These are phyloP conservation scores for Spiromyces aspiralis DNA, from an alignment of 371 early-diverging fungal genomes.

Conservation along the genomic window DNA sequence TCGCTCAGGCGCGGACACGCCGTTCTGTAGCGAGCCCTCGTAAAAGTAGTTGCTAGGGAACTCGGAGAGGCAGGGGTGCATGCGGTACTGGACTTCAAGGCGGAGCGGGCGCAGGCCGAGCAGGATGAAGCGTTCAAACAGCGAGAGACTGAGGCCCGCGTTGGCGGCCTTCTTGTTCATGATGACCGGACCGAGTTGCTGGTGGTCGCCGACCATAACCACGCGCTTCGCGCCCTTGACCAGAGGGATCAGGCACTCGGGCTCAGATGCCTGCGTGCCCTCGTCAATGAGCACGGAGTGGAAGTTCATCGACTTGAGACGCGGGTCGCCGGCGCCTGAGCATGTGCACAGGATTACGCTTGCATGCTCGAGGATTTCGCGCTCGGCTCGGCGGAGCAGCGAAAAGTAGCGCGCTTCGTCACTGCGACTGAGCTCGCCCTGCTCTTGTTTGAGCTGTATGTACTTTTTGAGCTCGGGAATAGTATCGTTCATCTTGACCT, in stretches of 20 bases:
- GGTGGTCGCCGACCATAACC: conserved; percentile 97
- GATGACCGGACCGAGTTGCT: conserved; percentile 97
- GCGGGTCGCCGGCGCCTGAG: conserved; percentile 94
- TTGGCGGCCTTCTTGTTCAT: conserved; percentile 92
- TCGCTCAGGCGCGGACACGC: conserved; percentile 83
- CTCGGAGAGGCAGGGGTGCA: conserved; percentile 95
- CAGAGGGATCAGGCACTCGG: conserved; percentile 94
- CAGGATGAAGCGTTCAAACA: conserved; percentile 93
- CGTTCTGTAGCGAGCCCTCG: conserved; percentile 93
- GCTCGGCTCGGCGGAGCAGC: conserved; percentile 66
- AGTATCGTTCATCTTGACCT: conserved; percentile 84
- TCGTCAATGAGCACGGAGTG: conserved; percentile 95
- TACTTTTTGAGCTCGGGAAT: conserved; percentile 83
- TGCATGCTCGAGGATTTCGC: conserved; percentile 77
- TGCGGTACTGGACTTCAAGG: conserved; percentile 96
- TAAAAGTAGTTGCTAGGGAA: conserved; percentile 99
- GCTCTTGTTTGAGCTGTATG: conserved; percentile 64
- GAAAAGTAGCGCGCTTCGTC: conserved; percentile 75
- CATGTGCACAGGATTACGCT: conserved; percentile 98
- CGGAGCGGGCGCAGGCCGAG: conserved; percentile 87
- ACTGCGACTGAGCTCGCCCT: conserved; percentile 70
- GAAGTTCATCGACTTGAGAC: conserved; percentile 74
- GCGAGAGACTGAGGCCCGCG: conserved; percentile 86
- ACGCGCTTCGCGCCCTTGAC: conserved; percentile 89
- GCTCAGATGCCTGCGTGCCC: conserved; percentile 95